Base-by-base conservation (phyloP, 805 yeast genomes). In the Hagleromyces aurorensis region DNA sequence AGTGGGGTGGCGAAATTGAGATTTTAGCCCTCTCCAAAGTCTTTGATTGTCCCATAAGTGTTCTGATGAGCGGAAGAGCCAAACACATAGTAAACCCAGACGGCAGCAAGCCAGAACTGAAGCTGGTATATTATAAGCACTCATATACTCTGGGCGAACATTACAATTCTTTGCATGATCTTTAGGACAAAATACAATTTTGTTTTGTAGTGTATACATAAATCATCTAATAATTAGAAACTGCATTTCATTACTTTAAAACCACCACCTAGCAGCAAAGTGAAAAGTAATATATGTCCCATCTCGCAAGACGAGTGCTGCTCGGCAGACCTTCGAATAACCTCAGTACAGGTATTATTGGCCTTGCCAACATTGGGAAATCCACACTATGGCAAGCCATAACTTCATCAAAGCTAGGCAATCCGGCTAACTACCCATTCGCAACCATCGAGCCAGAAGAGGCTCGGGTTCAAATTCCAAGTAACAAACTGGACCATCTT, bases 1-100 rank as follows among this genome's bases (percentile, higher is more conserved):
- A 82, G 65, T 89, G 98, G 98, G 98, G 98, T 15, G 91, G 95
- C 6, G 96, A 91, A 46, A 64, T 85, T 63, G 98, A 89, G 61
- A 75, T 89, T 12, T 55, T 83, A 49, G 96, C 96, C 0, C 62
- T 87, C 22, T 68, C 93, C 1, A 67, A 73, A 36, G 72, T 71
- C n/a, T 81, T 67, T 44, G 65, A 77, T 36, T 75, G 82, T 42
- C 82, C 86, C 0, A 72, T 89, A n/a, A 65, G 76, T 27, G 77
- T 89, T 7, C 64, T 78, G 59, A 74, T 81, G 65, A 80, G 85
- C 26, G 94, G 93, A 1, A 69, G 84, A 22, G 69, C 86, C 4
- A 67, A 78, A 3, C 63, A 79, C 41, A 54, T 45, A 20, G 71
- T 83, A 33, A 81, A 83, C 44, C 84, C 73, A 40, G 65, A 62